Base-by-base conservation (phyloP, 2,329 filamentous ascomycete species). In the Diplodia intermedia region DNA sequence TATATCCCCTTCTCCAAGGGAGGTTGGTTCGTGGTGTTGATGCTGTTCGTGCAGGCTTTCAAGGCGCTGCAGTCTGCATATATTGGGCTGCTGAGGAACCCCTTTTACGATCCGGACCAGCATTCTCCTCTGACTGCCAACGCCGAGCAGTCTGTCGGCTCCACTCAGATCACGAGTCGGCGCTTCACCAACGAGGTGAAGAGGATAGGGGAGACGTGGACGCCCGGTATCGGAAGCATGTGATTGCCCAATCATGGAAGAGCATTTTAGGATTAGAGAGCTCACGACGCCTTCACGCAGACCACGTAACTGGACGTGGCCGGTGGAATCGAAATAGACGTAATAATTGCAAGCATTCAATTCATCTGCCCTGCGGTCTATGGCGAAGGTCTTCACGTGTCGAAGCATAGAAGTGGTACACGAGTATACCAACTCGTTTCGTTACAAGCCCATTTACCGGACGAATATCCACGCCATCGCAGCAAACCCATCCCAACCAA, bases 51-150 rank as follows among this genome's bases (percentile, higher is more conserved):
- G 2, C 47, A 91, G 89, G 88, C 95, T 31, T 99, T 99, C 76
- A 88, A 90, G 76, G 93, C 94, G 33, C 88, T 99, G 80, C 95
- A 98, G 81, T 90, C 87, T n/a, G 93, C 94, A 36, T 99, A 97
- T 75, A 91, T 98, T 68, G 84, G 88, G 70, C 82, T 99, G 63
- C 82, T 98, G 72, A 91, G 97, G 80, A 98, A 99, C 75, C 94
- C 94, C 0, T 99, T 99, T 80, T 98, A 94, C 79, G 89, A 91
- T 56, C 94, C 94, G 11, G 93, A 97, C 76, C 91, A 94, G 74
- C 89, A 94, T 78, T 86, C 86, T 70, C 91, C 90, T 60, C 86
- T 82, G 43, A 78, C 79, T 56, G 82, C 83, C 61, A 80, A 81
- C 56, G 79, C 80, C 43, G 77, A 82, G 53, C 74, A 80, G 50